Base-by-base conservation (phyloP, 768 basidiomycete genomes). In the Auricularia auricula-judae region DNA sequence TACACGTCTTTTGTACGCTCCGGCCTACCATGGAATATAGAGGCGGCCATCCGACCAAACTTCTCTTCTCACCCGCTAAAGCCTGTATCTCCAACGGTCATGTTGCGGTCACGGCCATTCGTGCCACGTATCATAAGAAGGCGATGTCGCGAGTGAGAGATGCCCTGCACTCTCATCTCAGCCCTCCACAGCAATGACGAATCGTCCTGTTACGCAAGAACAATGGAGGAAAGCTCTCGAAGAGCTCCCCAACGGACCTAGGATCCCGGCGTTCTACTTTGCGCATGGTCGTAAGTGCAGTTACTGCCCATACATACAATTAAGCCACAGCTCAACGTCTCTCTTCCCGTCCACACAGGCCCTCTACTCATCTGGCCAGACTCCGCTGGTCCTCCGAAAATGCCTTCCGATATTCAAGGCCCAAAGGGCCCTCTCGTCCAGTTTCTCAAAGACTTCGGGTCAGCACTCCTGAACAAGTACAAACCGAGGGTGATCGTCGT, bases 231-330 rank as follows among this genome's bases (percentile, higher is more conserved):
- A 76, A 58, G 83, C 82, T 2, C 78, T 88, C 3, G 78, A 83
- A 1, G 74, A 78, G 0, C 78, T 88, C 0, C 86, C 87, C 0
- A 69, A 79, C 1, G 82, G 84, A 3, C 72, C 79, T 18, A 80
- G 81, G 43, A 87, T 90, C 23, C 89, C 89, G 0, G 77, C 84
- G 0, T 87, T 92, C 77, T 92, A 88, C 79, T 88, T 90, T 67
- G 85, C 80, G 3, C 87, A 89, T 74, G 86, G 87, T 5, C 84
- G 84, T 44, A 65, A 56, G 70, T 63, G 36, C 29, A 29, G 29
- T 29, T 29, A 29, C 29, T 29, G 29, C 29, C 29, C 29, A 29
- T 29, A 29, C 29, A 29, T 29, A 29, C 53, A 18, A 29, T 34
- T 7, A 18, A 53, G 3, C n/a, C 21, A 36, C 3, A 5, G 33